Evolutionary conservation across 208 protist species (phyloP).

Genomic region (Leishmania braziliensis): DNA sequence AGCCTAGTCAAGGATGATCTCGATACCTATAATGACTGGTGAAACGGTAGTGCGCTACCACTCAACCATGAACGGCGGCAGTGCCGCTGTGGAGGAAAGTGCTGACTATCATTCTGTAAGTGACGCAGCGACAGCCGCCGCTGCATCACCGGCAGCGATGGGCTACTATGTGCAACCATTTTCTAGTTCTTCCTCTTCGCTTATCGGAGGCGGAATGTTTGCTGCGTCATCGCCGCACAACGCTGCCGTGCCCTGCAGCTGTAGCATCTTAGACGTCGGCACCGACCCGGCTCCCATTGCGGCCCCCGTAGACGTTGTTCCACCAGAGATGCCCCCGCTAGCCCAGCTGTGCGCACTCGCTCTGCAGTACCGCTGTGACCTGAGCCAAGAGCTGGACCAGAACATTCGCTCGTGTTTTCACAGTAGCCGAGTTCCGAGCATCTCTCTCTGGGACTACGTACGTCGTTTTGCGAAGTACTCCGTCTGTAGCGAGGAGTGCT

Average conservation of each 20-base stretch:
- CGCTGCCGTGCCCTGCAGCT: slow-evolving; percentile 22
- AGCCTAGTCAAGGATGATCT: slow-evolving; percentile 16
- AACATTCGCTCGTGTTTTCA: slow-evolving; percentile 60
- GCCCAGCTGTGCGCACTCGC: slow-evolving; percentile 58
- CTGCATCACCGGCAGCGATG: background rate
- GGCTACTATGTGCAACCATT: background rate
- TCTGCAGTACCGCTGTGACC: slow-evolving; percentile 69
- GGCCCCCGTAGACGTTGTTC: slow-evolving; percentile 22
- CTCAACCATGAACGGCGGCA: background rate
- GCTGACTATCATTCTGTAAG: background rate
- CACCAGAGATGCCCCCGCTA: slow-evolving; percentile 51
- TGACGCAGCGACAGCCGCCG: slow-evolving; percentile 2
- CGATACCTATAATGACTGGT: slow-evolving; percentile 30
- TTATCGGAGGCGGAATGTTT: background rate
- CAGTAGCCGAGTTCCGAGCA: slow-evolving; percentile 74
- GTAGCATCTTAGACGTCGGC: slow-evolving; percentile 29
- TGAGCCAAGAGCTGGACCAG: slow-evolving; percentile 31
- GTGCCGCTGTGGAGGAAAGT: slow-evolving; percentile 6
- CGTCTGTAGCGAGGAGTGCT: slow-evolving; percentile 88
- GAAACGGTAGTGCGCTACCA: slow-evolving; percentile 33
- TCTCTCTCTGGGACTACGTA: slow-evolving; percentile 90
- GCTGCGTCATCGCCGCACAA: slow-evolving; percentile 1
- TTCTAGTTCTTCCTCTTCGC: background rate
- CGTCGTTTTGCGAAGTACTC: slow-evolving; percentile 92
- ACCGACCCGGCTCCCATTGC: slow-evolving; percentile 13